Evolutionary conservation across 2,329 filamentous ascomycete species (phyloP), one percentile per base, ranked within the genome.

Genomic region (Colletotrichum sojae): DNA sequence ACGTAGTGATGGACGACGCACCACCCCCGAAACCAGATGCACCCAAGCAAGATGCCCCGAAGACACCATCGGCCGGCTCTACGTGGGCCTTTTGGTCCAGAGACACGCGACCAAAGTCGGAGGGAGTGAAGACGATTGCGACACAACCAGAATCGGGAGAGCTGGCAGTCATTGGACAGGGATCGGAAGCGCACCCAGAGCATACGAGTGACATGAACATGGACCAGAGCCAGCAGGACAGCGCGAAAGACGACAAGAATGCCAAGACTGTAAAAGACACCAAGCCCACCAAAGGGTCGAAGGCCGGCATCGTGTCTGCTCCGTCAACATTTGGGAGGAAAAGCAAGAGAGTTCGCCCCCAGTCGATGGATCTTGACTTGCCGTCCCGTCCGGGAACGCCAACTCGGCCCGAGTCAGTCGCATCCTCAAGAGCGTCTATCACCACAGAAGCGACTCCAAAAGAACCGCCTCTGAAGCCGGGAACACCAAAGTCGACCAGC

Each of bases 61-160:
- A 69, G 27, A 75, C 79, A n/a, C 84, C 84, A 5, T 82, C 85
- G 16, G 82, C 84, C 18, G 88, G 88, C 13, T 92, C 92, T 0
- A 92, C 91, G 0, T 95, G 93, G 93, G 92, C 91, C 0, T 95
- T 95, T 73, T 95, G 92, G 92, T 94, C 91, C 15, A 88, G 86
- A 53, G 89, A 91, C 72, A 79, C 83, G 2, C 73, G 78, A 1
- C 77, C 81, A 8, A 82, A 79, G 48, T 73, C 78, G 10, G 74
- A 74, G 4, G 76, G 74, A 0, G 81, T 80, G 56, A 65, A 65
- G 16, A 48, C 8, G 36, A 63, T 75, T 12, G 40, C 75, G 2
- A 5, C 46, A 4, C 65, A 70, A 2, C 81, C 75, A 43, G 87
- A 84, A 74, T 75, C 78, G 72, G 89, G 83, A 25, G 83, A 86